These are phyloP conservation scores for Nemophila menziesii DNA, from an alignment of 257 asterid species.

Conservation along the genomic window DNA sequence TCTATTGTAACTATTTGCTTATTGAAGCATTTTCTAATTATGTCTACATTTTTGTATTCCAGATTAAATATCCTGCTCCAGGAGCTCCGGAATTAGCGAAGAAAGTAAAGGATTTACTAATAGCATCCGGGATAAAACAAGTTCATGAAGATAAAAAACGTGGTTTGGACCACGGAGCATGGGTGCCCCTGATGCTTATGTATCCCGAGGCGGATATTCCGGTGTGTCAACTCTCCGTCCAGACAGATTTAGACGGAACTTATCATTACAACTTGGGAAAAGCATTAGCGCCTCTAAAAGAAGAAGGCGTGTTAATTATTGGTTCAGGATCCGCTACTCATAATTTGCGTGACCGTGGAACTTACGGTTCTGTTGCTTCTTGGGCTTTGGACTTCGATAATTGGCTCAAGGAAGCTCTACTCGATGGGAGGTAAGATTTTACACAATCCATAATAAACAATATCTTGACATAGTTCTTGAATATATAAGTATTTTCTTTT, in stretches of 20 bases:
- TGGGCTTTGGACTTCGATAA: conserved; percentile 42
- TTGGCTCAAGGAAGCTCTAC: conserved; percentile 25
- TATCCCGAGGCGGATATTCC: neutral
- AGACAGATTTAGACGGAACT: neutral
- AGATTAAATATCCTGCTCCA: neutral
- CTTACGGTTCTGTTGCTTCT: conserved; percentile 16
- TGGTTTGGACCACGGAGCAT: neutral
- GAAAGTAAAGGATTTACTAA: conserved; percentile 18
- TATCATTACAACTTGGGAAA: neutral
- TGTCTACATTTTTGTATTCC: neutral
- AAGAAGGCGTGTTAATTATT: neutral
- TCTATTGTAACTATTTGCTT: too few species aligned
- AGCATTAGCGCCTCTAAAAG: neutral
- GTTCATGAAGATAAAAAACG: neutral
- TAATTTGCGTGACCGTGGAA: conserved; percentile 5
- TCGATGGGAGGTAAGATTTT: neutral
- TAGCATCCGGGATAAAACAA: conserved; percentile 37
- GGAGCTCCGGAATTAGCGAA: neutral
- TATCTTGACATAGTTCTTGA: neutral
- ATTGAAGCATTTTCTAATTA: too few species aligned
- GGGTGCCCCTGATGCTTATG: neutral
- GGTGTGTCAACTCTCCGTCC: neutral
- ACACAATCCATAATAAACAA: neutral
- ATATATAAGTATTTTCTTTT: conserved; percentile 10
- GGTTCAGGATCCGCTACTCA: neutral